Conservation (phyloP, 305 asterid genomes). For the Galium porrigens region DNA sequence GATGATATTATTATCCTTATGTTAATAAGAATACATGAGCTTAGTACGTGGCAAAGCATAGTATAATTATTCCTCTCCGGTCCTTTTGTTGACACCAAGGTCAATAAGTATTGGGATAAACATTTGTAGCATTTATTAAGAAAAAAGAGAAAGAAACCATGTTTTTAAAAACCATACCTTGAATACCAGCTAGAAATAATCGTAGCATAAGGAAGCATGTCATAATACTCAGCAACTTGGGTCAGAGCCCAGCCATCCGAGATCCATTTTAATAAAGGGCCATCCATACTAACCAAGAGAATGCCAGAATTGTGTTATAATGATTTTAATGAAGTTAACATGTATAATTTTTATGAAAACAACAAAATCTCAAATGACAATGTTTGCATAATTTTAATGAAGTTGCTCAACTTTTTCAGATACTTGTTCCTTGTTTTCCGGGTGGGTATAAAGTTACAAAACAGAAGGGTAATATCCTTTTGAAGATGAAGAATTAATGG, state of each 20-base stretch:
- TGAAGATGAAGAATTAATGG: neutral
- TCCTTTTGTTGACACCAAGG: neutral
- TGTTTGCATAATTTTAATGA: neutral
- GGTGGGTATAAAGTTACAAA: neutral
- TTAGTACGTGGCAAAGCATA: neutral
- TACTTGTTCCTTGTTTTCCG: neutral
- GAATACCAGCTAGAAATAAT: constrained; percentile 38
- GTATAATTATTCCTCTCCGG: neutral
- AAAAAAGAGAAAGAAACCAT: neutral
- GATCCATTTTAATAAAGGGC: constrained; percentile 32
- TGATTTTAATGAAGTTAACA: neutral
- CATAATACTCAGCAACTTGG: constrained; percentile 24
- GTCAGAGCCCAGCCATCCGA: constrained; percentile 27
- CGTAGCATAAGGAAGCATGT: constrained; percentile 44
- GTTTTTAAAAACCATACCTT: constrained; percentile 23
- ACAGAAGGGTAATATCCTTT: neutral
- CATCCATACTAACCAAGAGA: constrained; percentile 36
- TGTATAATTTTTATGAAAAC: neutral
- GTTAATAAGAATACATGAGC: neutral
- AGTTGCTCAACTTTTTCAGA: neutral
- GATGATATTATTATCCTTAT: neutral
- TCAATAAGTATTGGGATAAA: neutral
- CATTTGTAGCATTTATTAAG: neutral
- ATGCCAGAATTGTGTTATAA: neutral
- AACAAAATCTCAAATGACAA: neutral